Evolutionary conservation across 176 grass and related monocot species (phyloP), one percentile per base, ranked within the genome.

Genomic region (Eleusine indica): DNA sequence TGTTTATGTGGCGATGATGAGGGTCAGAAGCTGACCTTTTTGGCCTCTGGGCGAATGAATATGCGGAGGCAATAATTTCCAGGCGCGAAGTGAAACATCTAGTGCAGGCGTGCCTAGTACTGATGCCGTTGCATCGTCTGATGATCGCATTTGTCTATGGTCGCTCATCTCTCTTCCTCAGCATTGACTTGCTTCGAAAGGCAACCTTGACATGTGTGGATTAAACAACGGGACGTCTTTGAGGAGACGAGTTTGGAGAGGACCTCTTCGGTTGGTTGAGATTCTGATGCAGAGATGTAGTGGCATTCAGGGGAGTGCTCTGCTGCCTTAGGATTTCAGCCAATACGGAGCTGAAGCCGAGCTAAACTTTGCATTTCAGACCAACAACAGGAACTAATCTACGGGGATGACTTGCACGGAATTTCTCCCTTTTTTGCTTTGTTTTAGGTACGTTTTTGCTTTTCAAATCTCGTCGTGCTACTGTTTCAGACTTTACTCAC

Each of bases 21-120:
- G n/a, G 62, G 58, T 78, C 58, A 73, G 78, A 82, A 82, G 47
- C 73, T 84, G 82, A 84, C 82, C 75, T 49, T 29, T 58, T 64
- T 64, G 57, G 75, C 51, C 13, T 41, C 10, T 29, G 66, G 47
- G 60, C n/a, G 58, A 62, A 17, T 53, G 58, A 62, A 17, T 53
- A 53, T 47, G 67, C 35, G 35, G 66, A 76, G 30, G 14, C n/a
- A 82, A 72, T 82, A 63, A 54, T 70, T 51, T 35, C 3, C 63
- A 72, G 47, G 37, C 29, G 17, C 19, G 15, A 78, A 90, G 39
- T 4, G 84, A 67, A 7, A n/a, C 79, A 82, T 86, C 73, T 67
- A 38, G 83, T 82, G 83, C 83, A 76, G 79, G 83, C 78, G 17
- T 82, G 73, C 83, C 67, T 60, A 35, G 73, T 6, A 67, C 58